These are phyloP conservation scores for Vachellia collinsii DNA, from an alignment of 306 rosid species.

Conservation along the genomic window DNA sequence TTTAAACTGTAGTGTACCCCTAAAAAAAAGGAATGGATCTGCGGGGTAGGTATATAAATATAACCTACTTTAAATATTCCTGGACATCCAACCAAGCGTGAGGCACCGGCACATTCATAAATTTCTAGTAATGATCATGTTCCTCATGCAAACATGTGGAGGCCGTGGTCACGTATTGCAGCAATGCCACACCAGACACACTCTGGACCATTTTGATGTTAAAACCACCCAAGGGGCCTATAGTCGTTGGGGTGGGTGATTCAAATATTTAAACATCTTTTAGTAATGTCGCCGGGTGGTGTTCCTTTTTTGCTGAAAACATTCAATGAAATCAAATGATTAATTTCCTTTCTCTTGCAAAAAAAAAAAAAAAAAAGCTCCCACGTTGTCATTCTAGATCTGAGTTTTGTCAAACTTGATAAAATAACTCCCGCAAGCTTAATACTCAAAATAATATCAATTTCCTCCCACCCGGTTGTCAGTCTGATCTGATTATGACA, in stretches of 20 bases:
- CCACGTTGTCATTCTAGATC: no score
- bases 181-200: not conserved
- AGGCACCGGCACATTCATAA: slow-evolving; percentile 18
- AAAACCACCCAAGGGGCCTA: not conserved
- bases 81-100: slow-evolving; percentile 14
- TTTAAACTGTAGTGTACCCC: no score
- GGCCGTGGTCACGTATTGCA: not conserved
- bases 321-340: not conserved
- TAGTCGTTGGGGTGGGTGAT: not conserved
- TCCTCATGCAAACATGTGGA: not conserved
- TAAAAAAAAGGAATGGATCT: not conserved
- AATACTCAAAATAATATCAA: not conserved
- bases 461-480: no score
- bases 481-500: not conserved
- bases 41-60: not conserved
- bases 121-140: not conserved
- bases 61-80: not conserved
- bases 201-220: not conserved
- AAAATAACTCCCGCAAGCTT: not conserved
- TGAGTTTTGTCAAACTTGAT: not conserved
- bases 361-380: no score
- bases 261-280: not conserved
- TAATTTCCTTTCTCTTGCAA: not conserved
- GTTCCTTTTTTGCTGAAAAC: not conserved
- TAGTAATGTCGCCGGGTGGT: not conserved